These are phyloP conservation scores for Boletus eberwhitei DNA, from an alignment of 768 basidiomycete species.

Conservation along the genomic window DNA sequence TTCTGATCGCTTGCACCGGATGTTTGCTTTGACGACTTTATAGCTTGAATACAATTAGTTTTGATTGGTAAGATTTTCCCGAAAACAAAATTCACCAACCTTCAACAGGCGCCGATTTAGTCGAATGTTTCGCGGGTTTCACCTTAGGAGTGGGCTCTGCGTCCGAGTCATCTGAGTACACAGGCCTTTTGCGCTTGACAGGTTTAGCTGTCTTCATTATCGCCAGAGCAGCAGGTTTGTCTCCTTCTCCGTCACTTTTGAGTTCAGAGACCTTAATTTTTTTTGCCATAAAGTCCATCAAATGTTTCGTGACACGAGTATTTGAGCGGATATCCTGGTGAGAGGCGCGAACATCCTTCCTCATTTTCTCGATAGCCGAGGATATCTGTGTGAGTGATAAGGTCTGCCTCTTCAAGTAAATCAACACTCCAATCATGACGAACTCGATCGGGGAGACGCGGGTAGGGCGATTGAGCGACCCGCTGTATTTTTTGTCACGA, in stretches of 20 bases:
- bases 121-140: constrained; percentile 10
- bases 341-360: constrained; percentile 35
- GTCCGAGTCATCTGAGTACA: constrained; percentile 26
- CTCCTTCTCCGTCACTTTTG: constrained; percentile 31
- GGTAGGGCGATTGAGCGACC: constrained; percentile 32
- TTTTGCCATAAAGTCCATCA: constrained; percentile 31
- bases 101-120: not conserved
- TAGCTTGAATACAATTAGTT: constrained; percentile 12
- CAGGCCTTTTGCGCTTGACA: constrained; percentile 27
- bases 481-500: constrained; percentile 30
- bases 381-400: constrained; percentile 41
- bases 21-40: constrained; percentile 9
- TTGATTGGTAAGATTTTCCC: not conserved
- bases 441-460: constrained; percentile 44
- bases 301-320: constrained; percentile 31
- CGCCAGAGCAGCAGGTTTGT: constrained; percentile 24
- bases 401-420: constrained; percentile 33
- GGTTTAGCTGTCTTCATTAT: constrained; percentile 10
- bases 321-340: constrained; percentile 43
- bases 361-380: constrained; percentile 40
- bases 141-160: constrained; percentile 11
- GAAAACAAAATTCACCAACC: constrained; percentile 13
- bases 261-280: constrained; percentile 32
- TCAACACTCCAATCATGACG: constrained; percentile 42
- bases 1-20: constrained; percentile 1